Base-by-base conservation (phyloP, 108 stramenopile genomes). In the Cyclotella cryptica region DNA sequence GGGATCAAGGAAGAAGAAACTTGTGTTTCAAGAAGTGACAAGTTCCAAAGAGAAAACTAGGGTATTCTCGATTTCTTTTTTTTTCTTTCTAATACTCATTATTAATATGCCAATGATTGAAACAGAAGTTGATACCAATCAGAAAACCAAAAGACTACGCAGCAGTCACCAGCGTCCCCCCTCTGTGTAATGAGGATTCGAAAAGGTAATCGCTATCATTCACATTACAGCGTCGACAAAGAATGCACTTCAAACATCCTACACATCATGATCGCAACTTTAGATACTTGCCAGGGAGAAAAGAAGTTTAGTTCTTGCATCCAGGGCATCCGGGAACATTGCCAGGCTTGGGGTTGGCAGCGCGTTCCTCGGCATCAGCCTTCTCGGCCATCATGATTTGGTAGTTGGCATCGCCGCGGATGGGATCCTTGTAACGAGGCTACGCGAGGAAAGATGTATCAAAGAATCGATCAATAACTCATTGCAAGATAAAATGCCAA, bases 341-440 rank as follows among this genome's bases (percentile, higher is more conserved):
- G 22, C 89, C 90, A 9, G 91, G 42, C 90, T 94, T 93, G 74
- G 92, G 91, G 89, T 91, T 93, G 74, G 91, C 90, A 29, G 74
- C 84, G 73, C 84, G 79, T 15, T 88, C 89, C 10, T 91, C 92
- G 19, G 71, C 72, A 64, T 86, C 85, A 35, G 39, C 83, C 70
- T 89, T 85, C 82, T 96, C 96, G 8, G 70, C 89, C 88, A 89
- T 85, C 96, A 96, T 96, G 47, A 35, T 73, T 9, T 76, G 72
- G 88, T 89, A 97, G 89, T 73, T 90, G 55, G 89, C 88, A 84
- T 94, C 93, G 39, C 86, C 86, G 72, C 95, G 92, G 17, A 72
- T 71, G 65, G 96, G 96, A 76, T 97, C 96, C 89, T 96, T 96
- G 92, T 96, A 97, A 43, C 85, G 83, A 52, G 77, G 39, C 88